A percentile compares a stretch with the other conserved stretches of the same genome.
These are phyloP conservation scores for Phytophthora pini DNA, from an alignment of 352 stramenopile genomes.

Conservation along the genomic window DNA sequence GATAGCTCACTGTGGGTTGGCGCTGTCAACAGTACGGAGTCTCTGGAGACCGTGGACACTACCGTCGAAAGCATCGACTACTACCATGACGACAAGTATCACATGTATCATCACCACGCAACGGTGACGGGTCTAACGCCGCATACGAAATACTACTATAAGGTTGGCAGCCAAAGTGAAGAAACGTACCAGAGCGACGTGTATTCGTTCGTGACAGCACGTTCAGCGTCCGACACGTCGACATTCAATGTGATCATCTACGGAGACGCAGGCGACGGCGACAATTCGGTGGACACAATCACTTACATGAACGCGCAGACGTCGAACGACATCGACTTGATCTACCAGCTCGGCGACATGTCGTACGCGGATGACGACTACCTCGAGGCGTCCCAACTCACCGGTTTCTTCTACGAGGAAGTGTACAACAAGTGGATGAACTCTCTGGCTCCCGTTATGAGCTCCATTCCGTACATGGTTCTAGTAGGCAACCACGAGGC, in stretches of 20 bases:
- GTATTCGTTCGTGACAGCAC: not conserved
- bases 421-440: slow-evolving; percentile 89
- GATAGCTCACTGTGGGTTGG: not conserved
- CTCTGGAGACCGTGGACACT: not conserved
- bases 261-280: slow-evolving; percentile 36
- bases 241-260: not conserved
- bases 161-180: not conserved
- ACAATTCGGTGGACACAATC: slow-evolving; percentile 45
- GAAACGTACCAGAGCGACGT: not conserved
- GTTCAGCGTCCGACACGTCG: not conserved
- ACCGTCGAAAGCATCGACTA: not conserved
- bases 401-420: slow-evolving; percentile 87
- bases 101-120: not conserved
- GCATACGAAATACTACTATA: not conserved
- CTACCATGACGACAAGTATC: not conserved
- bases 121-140: not conserved
- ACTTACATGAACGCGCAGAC: slow-evolving; percentile 42
- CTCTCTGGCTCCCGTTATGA: slow-evolving; percentile 53
- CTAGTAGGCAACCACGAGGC: slow-evolving; percentile 87
- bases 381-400: slow-evolving; percentile 23
- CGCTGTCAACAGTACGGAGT: not conserved
- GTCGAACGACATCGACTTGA: slow-evolving; percentile 48
- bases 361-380: slow-evolving; percentile 47
- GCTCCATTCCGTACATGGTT: slow-evolving; percentile 83
- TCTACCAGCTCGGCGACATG: slow-evolving; percentile 79